phyloP scores from a whole-genome alignment of 257 asterid species.

The Verbascum thapsus region DNA sequence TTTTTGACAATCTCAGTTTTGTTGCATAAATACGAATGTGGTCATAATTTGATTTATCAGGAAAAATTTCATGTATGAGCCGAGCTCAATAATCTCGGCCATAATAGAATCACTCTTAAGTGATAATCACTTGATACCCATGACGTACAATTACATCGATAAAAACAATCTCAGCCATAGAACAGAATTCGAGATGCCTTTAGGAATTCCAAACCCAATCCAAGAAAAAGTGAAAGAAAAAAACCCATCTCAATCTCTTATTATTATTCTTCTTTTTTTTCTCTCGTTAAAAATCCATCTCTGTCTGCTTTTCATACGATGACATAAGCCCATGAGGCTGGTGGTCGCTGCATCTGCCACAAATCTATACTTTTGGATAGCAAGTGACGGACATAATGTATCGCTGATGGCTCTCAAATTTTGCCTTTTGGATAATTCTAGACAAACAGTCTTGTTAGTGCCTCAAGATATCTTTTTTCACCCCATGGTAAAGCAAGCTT shows the following conservation, averaged over 20 bases:
- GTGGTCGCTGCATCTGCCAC: constrained; percentile 45
- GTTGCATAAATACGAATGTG: too few species aligned
- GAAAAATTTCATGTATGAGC: too few species aligned
- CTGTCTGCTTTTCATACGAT: constrained; percentile 23
- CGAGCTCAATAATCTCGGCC: too few species aligned
- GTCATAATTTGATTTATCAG: not conserved
- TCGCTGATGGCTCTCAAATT: constrained; percentile 23
- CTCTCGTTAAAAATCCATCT: not conserved
- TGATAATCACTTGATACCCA: not conserved
- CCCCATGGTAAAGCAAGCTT: constrained; percentile 27
- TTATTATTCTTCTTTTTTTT: too few species aligned
- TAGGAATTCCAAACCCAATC: constrained; percentile 30
- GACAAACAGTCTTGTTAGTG: constrained; percentile 40
- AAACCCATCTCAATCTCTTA: too few species aligned
- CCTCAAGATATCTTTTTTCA: constrained; percentile 28
- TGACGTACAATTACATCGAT: not conserved
- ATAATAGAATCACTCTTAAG: too few species aligned
- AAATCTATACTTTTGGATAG: constrained; percentile 24
- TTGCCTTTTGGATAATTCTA: constrained; percentile 36
- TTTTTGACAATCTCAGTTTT: too few species aligned
- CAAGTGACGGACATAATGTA: constrained; percentile 35
- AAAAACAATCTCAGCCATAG: constrained; percentile 9
- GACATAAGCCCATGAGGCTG: constrained; percentile 36
- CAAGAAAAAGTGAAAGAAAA: constrained; percentile 23
- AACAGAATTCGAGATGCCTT: constrained; percentile 12